Base-by-base conservation (phyloP, 805 yeast species). In the Spathaspora girioi region DNA sequence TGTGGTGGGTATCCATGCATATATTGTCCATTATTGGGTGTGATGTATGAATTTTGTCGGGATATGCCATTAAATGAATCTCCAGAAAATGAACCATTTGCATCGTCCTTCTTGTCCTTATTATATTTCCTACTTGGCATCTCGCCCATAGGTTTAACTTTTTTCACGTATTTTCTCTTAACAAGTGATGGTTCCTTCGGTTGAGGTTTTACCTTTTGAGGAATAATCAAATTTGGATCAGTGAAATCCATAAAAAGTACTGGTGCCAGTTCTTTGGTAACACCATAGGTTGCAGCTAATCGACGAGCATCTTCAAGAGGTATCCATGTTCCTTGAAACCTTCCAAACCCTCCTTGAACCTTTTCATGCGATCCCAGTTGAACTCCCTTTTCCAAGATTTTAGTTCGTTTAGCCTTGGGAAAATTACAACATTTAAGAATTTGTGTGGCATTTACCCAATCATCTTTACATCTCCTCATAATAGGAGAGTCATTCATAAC, bases 371-470 rank as follows among this genome's bases (percentile, higher is more conserved):
- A 70, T 5, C 96, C 96, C 42, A 79, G 80, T 63, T 93, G 97
- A n/a, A 93, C 96, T 56, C 92, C 97, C 61, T 87, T 83, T 65
- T 92, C 98, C 59, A 92, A 77, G 55, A 92, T 90, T 60, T 96
- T 85, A 17, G 97, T 92, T 58, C 98, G 75, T 66, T 88, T 90
- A 1, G 97, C 97, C 69, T 92, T 92, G 54, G 97, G 96, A 66
- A 91, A 91, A 64, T 88, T 86, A 45, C 97, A 97, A 43, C 93
- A 92, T 67, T 93, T 93, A 55, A 93, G 75, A 46, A 93, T 89
- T 66, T 93, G 98, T 23, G 98, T 93, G 11, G 98, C 98, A 69
- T 93, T 93, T 53, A 94, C 90, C 98, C 98, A 94, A 59, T 92
- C 88, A 66, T 94, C 99, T 47, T 80, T 77, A 54, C 89, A 84